Evolutionary conservation across 768 basidiomycete species (phyloP), one percentile per base, ranked within the genome.

Genomic region (Lanmaoa rubissima): DNA sequence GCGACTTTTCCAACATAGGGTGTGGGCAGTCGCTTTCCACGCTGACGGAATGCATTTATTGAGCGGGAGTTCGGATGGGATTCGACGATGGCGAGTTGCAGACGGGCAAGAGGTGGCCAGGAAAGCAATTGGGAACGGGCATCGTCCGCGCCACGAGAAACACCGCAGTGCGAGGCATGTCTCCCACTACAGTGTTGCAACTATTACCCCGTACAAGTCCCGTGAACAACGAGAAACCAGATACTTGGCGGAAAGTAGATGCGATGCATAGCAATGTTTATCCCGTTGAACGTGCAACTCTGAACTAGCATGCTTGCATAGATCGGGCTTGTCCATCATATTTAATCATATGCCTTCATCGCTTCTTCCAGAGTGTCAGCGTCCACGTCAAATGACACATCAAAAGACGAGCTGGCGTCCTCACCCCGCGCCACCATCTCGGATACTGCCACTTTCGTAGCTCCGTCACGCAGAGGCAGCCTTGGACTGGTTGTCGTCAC

Each of bases 371-470:
- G 51, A 1, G 57, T 60, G 28, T 71, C 70, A 2, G 49, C 51
- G 40, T 71, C 70, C 59, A 71, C 16, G 28, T 61, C 69, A 51
- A 71, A 73, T 10, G 70, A 71, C 16, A 71, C 35, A 36, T 73
- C 70, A 38, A 71, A 71, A 0, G 70, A 71, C 28, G 71, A 71
- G 36, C 71, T 69, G 6, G 65, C 51, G 19, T 70, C 69, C 42
- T 56, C 51, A 24, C 3, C 16, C 38, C 40, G 62, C 43, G 6
- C 35, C 14, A 34, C 26, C 5, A 32, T 49, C 24, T 51, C 36
- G 21, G 42, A 32, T 28, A 36, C 46, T 9, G 34, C 14, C 2
- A 6, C n/a, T 39, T 49, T 54, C 28, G 47, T 14, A 34, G 16
- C 12, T n/a, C 11, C 21, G n/a, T 42, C n/a, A 26, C 49, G 59